Conservation (phyloP, 352 stramenopile genomes). For the Globisporangium orthogonon region DNA sequence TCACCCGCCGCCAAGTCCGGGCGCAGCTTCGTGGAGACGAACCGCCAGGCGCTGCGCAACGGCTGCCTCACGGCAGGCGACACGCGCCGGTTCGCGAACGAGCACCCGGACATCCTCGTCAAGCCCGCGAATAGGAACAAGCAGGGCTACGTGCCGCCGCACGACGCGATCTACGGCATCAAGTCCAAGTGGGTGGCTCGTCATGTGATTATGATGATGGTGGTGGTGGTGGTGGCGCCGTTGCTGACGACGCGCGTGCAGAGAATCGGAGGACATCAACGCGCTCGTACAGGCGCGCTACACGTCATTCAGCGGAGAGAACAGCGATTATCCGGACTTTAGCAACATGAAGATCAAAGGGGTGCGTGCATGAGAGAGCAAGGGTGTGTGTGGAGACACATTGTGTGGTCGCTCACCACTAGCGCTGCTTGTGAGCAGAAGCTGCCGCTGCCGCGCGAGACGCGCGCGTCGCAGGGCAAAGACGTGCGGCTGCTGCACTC, state of each 20-base stretch:
- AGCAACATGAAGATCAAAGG: conserved; percentile 78
- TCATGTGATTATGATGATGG: neutral
- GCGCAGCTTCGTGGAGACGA: conserved; percentile 79
- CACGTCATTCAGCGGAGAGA: conserved; percentile 63
- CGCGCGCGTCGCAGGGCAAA: conserved; percentile 55
- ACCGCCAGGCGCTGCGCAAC: conserved; percentile 52
- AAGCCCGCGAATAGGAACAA: conserved; percentile 54
- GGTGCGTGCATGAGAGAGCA: conserved; percentile 21
- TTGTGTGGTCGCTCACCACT: neutral
- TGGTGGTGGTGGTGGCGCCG: neutral
- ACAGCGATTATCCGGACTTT: conserved; percentile 69
- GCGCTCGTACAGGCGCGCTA: conserved; percentile 60
- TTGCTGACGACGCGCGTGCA: conserved; percentile 7
- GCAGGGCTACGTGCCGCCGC: conserved; percentile 40
- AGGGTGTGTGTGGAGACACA: neutral
- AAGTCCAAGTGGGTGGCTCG: conserved; percentile 52
- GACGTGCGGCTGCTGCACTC: conserved; percentile 52
- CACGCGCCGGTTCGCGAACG: conserved; percentile 48
- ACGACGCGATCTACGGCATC: conserved; percentile 62
- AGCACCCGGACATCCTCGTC: conserved; percentile 69
- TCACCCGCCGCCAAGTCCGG: conserved; percentile 52
- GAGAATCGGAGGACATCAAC: conserved; percentile 66
- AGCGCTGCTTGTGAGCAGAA: conserved; percentile 26
- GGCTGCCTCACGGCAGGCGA: conserved; percentile 59
- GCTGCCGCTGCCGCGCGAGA: conserved; percentile 66